These are phyloP conservation scores for Pezizomycotina sp. DNA, from an alignment of 2,329 filamentous ascomycete genomes.

Conservation along the genomic window DNA sequence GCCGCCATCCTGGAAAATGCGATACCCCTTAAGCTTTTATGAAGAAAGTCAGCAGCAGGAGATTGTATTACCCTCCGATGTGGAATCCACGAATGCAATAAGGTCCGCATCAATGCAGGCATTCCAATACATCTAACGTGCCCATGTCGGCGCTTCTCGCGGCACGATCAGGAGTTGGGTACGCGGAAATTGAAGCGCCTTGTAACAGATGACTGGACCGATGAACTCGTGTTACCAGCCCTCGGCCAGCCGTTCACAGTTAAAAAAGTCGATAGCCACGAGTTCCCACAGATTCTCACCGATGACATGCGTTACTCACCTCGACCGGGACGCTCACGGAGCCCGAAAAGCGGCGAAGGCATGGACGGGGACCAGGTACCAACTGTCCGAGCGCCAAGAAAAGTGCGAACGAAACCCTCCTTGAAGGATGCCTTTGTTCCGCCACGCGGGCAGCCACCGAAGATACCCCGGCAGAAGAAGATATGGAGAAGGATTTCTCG, in stretches of 20 bases:
- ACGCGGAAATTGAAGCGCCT: slow-evolving; percentile 51
- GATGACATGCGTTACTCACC: slow-evolving; percentile 10
- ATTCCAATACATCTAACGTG: slow-evolving; percentile 79
- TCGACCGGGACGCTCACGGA: slow-evolving; percentile 18
- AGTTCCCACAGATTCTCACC: slow-evolving; percentile 19
- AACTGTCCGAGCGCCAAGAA: slow-evolving; percentile 20
- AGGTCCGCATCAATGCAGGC: slow-evolving; percentile 69
- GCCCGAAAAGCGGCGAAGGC: slow-evolving; percentile 21
- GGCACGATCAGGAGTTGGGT: slow-evolving; percentile 87
- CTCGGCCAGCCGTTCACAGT: slow-evolving; percentile 34
- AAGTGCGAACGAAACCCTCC: slow-evolving; percentile 10
- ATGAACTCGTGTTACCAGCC: slow-evolving; percentile 40
- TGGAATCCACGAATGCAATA: slow-evolving; percentile 74
- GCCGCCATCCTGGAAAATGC: slow-evolving; percentile 44
- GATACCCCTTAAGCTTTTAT: slow-evolving; percentile 62
- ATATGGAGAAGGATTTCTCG: slow-evolving; percentile 58
- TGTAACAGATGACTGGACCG: slow-evolving; percentile 65
- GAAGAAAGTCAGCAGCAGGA: no score
- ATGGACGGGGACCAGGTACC: slow-evolving; percentile 22
- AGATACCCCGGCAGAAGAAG: slow-evolving; percentile 45
- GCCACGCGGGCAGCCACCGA: no score
- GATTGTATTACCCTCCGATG: slow-evolving; percentile 65
- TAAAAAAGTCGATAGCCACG: slow-evolving; percentile 32
- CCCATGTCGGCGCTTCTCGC: slow-evolving; percentile 72
- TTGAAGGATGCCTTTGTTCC: slow-evolving; percentile 13